Base-by-base conservation (phyloP, 345 rosid species). In the Pseudoturritis turrita region DNA sequence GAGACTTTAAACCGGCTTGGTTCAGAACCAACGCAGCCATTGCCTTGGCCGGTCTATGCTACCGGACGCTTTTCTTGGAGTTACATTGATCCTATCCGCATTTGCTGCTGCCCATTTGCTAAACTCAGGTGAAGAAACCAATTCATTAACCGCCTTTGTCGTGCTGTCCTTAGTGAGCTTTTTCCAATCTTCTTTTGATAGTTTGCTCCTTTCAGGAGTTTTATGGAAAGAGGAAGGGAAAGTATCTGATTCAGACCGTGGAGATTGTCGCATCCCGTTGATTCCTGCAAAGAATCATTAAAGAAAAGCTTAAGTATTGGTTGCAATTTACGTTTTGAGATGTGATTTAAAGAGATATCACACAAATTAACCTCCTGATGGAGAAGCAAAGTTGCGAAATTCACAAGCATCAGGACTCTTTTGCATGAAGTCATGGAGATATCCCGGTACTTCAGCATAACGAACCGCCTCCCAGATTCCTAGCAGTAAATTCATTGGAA, bases 121-220 rank as follows among this genome's bases (percentile, higher is more conserved):
- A 81, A 95, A 91, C 50, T 86, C 93, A 0, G 97, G 97, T 6
- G 97, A 91, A 5, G 87, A 81, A 50, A 84, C 88, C 43, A 94
- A 88, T 37, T 83, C 96, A 68, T 77, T 80, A 37, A 94, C 86
- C 15, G 96, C 96, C 62, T 77, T 88, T 72, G 79, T 77, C 0
- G 96, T 89, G 68, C 83, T 71, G 17, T 84, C 89, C 61, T 74
- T 55, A 4, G 96, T 87, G 58, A 89, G 79, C 65, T 77, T 83
- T 15, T 72, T 82, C 93, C 89, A 88, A 40, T 84, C 88, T 3
- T 74, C 86, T 65, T 82, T 77, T 1, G 91, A 84, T 63, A 88
- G 72, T 23, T 84, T 80, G 72, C 72, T 84, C 79, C 89, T 84
- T 39, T 91, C 88, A 0, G 97, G 91, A 14, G 93, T 88, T 47